phyloP scores from a whole-genome alignment of 257 asterid genomes.

The Knoxia roxburghii region DNA sequence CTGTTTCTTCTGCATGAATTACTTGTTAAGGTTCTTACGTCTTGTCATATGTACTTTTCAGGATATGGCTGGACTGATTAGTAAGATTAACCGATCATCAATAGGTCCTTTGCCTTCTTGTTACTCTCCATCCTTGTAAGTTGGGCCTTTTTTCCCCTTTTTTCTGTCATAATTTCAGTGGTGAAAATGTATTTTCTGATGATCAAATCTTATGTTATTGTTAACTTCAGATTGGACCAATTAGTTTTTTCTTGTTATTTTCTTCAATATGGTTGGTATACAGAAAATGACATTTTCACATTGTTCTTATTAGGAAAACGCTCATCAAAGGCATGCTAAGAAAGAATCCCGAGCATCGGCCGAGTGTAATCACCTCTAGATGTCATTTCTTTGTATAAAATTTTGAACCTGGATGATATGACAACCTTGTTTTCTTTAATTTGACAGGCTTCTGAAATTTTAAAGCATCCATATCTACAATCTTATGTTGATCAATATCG shows the following conservation, averaged over 20 bases:
- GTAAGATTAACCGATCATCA: conserved; percentile 93
- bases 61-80: conserved; percentile 99
- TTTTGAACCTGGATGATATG: background rate
- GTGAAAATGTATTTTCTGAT: no score
- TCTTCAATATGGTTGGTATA: background rate
- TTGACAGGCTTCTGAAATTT: conserved; percentile 79
- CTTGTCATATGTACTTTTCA: conserved; percentile 30
- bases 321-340: conserved; percentile 95
- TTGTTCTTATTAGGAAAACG: conserved; percentile 53
- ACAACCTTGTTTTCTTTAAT: conserved; percentile 6
- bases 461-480: conserved; percentile 85
- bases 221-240: background rate
- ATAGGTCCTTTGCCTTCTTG: conserved; percentile 96
- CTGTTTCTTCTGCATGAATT: background rate
- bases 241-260: background rate
- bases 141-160: conserved; percentile 6
- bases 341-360: conserved; percentile 96
- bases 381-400: conserved; percentile 6
- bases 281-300: background rate
- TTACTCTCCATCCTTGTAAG: conserved; percentile 94
- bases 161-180: no score
- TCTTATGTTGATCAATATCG: conserved; percentile 74
- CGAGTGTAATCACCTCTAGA: conserved; percentile 55
- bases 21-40: background rate
- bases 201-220: background rate